phyloP scores from a whole-genome alignment of 1,284 basidiomycete genomes.

The Cutaneotrichosporon daszewskae region DNA sequence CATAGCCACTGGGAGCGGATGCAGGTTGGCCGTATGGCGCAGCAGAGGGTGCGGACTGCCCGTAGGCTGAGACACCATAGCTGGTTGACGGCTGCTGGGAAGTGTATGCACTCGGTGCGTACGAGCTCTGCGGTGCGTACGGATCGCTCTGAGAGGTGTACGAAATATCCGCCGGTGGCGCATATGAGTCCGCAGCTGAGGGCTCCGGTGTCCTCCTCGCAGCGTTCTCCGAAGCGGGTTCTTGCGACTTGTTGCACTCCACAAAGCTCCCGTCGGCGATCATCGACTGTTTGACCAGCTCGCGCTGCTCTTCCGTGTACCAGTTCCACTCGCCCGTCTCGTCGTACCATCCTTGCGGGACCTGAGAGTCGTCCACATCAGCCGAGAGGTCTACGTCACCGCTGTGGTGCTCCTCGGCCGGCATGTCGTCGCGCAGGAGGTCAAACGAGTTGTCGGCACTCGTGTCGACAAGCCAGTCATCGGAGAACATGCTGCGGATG shows the following conservation, averaged over 20 bases:
- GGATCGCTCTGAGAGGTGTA: neutral
- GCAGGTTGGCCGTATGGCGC: too few species aligned
- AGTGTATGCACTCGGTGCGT: slow-evolving; percentile 2
- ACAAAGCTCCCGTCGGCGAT: slow-evolving; percentile 13
- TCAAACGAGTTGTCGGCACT: slow-evolving; percentile 29
- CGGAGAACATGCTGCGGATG: slow-evolving; percentile 25
- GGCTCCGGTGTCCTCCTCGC: slow-evolving; percentile 4
- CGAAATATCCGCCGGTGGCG: neutral
- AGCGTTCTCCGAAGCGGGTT: slow-evolving; percentile 4
- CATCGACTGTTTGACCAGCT: slow-evolving; percentile 34
- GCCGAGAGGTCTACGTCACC: neutral
- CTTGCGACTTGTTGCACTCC: neutral
- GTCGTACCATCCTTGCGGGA: slow-evolving; percentile 44
- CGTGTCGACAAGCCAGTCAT: slow-evolving; percentile 38
- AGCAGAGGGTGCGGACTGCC: too few species aligned
- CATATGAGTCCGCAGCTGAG: neutral
- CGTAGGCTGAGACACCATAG: too few species aligned
- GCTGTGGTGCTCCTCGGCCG: neutral
- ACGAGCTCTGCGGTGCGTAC: slow-evolving; percentile 1
- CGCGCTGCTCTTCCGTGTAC: slow-evolving; percentile 42
- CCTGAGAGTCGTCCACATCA: slow-evolving; percentile 24
- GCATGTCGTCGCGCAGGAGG: slow-evolving; percentile 7
- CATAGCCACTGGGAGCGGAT: too few species aligned
- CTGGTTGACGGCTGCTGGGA: neutral
- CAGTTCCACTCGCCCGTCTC: slow-evolving; percentile 37